Base-by-base conservation (phyloP, 176 grass and related monocot species). In the Carex kokanica region DNA sequence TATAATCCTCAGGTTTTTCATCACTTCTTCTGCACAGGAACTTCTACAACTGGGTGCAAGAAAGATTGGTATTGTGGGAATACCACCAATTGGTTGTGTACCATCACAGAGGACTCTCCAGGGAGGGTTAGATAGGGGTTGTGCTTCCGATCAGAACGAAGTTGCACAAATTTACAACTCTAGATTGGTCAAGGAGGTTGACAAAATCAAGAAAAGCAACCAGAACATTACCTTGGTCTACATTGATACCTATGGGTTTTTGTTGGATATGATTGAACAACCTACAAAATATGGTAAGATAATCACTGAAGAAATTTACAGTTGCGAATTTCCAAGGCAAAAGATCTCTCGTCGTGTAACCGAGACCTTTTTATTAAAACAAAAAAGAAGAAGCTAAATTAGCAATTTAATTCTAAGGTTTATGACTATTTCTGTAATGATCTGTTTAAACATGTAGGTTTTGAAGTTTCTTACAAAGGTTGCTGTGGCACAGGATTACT, bases 21-120 rank as follows among this genome's bases (percentile, higher is more conserved):
- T 45, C 68, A 61, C 14, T 60, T 38, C 1, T 77, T 16, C 20
- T 78, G 60, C 21, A 8, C 21, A 88, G 61, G 85, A 88, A 72
- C 87, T 97, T 4, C 8, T 91, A 20, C n/a, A 27, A 38, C 75
- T 77, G 2, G 93, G 93, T 4, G 93, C 93, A 0, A 71, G 83
- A 38, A 85, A 80, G 45, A 86, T 97, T 1, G 93, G 87, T 16
- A 18, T 96, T 36, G 83, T 96, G 74, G 87, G 91, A 34, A 88
- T 93, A 64, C 93, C 93, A 16, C 91, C 93, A 25, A 93, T 93
- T 64, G 93, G 93, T 24, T 97, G 93, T 79, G 83, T 93, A 3
- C 93, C 93, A 1, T 97, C 93, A 60, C 93, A 93, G 68, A 90
- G 91, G 74, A 93, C 91, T 57, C 86, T 97, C 3, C 85, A 87